Evolutionary conservation across 345 rosid species (phyloP), one percentile per base, ranked within the genome.

Genomic region (Gossypium ekmanianum): DNA sequence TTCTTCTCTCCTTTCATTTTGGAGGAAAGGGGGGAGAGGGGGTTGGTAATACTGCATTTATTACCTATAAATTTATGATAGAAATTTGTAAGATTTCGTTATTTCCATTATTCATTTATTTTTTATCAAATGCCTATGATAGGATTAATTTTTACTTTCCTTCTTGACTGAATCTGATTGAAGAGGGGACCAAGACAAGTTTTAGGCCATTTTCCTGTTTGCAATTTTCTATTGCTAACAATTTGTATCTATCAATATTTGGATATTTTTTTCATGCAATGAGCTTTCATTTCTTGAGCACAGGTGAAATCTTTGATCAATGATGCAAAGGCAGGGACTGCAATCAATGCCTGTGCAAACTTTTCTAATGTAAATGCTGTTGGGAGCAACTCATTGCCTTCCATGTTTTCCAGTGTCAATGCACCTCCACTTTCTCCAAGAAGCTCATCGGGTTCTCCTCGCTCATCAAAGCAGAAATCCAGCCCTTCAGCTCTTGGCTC

Each of bases 351-450:
- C 62, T 80, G 84, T 58, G 89, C 81, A 59, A 86, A 82, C 74
- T 81, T 85, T 79, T 76, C 82, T 61, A 75, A 47, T 74, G 75
- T 82, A 68, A 83, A 82, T 86, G 74, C 82, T 75, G 72, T 86
- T 59, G 82, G 87, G 10, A 85, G 88, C 78, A 85, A 80, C 87
- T 79, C 91, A 58, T 74, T 87, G 78, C 94, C 98, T 29, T 94
- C 97, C 77, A 87, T 87, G 85, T 94, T 94, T 83, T 87, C 96
- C 56, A 81, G 85, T 55, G 94, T 92, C 54, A 91, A 85, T 58
- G 84, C 97, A 48, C 98, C 98, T 74, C 98, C 98, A 56, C 89
- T 94, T 76, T 91, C 98, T 61, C 98, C 98, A 17, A 87, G 93
- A 80, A 83, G 92, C 76, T 75, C 89, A 44, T 76, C 94, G 34